phyloP scores from a whole-genome alignment of 225 moss, liverwort and hornwort species.

The Marchantia paleacea region DNA sequence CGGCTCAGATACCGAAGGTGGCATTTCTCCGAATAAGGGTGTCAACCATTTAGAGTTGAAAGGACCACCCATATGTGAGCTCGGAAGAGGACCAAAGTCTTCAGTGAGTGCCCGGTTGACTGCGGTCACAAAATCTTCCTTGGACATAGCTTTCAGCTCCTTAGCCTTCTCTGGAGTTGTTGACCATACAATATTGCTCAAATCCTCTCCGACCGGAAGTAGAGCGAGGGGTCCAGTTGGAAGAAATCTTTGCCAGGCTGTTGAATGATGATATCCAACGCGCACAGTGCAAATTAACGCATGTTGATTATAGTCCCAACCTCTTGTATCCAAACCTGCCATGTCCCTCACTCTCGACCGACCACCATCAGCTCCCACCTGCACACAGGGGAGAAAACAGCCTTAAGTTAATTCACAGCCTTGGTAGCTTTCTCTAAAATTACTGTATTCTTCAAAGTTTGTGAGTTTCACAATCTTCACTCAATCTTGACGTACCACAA shows the following conservation, averaged over 20 bases:
- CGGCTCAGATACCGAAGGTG: constrained; percentile 58
- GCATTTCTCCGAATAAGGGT: constrained; percentile 51
- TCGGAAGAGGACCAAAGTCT: constrained; percentile 59
- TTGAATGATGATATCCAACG: constrained; percentile 64
- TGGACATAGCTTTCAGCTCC: constrained; percentile 67
- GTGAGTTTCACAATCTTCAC: background rate
- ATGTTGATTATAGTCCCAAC: constrained; percentile 84
- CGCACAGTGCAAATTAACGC: constrained; percentile 91
- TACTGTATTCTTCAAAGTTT: background rate
- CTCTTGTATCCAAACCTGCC: constrained; percentile 76
- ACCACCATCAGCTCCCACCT: constrained; percentile 96
- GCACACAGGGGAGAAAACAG: background rate
- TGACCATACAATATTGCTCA: constrained; percentile 99
- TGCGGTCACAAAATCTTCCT: constrained; percentile 61
- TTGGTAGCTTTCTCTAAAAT: no score
- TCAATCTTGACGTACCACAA: constrained; percentile 59
- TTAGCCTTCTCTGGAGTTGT: constrained; percentile 73
- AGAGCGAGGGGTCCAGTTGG: constrained; percentile 84
- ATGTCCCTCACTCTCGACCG: constrained; percentile 76
- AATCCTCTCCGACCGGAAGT: constrained; percentile 64
- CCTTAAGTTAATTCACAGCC: background rate
- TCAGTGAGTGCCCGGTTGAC: constrained; percentile 68
- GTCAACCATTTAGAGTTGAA: constrained; percentile 41
- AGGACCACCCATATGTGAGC: constrained; percentile 43
- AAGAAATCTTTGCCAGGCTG: constrained; percentile 96